phyloP scores from a whole-genome alignment of 371 early-diverging fungal species.

The Phascolomyces articulosus region DNA sequence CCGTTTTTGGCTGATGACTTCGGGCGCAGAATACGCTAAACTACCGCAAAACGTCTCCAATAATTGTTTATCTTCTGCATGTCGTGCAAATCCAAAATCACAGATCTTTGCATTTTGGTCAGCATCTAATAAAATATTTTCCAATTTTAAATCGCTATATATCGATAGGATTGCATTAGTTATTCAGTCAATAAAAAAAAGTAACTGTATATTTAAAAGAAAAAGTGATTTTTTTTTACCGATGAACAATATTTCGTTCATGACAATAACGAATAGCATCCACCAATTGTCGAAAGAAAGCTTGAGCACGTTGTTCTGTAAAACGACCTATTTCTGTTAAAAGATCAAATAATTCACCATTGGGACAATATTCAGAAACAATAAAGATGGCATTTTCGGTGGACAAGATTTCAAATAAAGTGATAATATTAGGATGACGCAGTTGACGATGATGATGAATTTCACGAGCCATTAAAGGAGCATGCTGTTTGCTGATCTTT shows the following conservation, averaged over 20 bases:
- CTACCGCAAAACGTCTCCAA: conserved; percentile 89
- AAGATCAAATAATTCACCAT: conserved; percentile 80
- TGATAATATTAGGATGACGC: conserved; percentile 83
- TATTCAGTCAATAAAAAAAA: background rate
- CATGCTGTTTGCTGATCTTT: conserved; percentile 84
- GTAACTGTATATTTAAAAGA: too few species aligned
- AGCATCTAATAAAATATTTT: conserved; percentile 81
- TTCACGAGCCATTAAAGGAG: conserved; percentile 79
- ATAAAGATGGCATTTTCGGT: conserved; percentile 84
- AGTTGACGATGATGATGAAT: conserved; percentile 88
- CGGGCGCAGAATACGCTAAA: conserved; percentile 84
- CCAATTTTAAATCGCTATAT: conserved; percentile 81
- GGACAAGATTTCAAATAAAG: conserved; percentile 84
- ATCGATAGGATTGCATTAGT: background rate
- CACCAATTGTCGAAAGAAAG: conserved; percentile 75
- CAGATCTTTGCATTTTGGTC: conserved; percentile 80
- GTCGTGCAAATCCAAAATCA: conserved; percentile 92
- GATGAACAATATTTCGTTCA: conserved; percentile 75
- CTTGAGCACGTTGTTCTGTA: conserved; percentile 55
- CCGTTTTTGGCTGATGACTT: conserved; percentile 75
- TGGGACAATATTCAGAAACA: conserved; percentile 78
- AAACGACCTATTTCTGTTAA: conserved; percentile 63
- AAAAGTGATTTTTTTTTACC: conserved; percentile 39
- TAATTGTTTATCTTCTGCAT: conserved; percentile 66
- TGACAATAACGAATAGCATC: conserved; percentile 82